Evolutionary conservation across 148 eudicot species (phyloP).

Genomic region (Camellia sinensis): DNA sequence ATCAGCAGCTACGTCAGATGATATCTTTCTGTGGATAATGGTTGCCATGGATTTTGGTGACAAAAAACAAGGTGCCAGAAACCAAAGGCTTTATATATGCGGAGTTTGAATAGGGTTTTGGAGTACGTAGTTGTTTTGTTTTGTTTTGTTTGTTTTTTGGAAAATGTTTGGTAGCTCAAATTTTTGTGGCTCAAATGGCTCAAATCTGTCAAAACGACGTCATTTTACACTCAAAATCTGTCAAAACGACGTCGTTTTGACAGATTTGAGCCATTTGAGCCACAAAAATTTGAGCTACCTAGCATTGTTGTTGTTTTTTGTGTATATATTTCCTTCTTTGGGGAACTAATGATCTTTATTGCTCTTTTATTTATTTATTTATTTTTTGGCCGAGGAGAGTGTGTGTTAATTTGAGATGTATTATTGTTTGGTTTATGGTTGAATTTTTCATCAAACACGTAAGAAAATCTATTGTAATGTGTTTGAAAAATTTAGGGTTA

Average conservation of each 20-base stretch:
- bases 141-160: no score
- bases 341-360: background rate
- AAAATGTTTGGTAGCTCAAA: no score
- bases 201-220: no score
- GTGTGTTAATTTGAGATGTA: no score
- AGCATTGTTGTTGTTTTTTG: no score
- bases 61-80: background rate
- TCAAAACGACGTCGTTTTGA: no score
- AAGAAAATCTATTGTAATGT: background rate
- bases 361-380: background rate
- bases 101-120: background rate
- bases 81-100: background rate
- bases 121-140: conserved; percentile 8
- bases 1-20: conserved; percentile 14
- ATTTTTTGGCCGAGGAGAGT: no score
- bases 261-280: no score
- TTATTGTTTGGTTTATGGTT: background rate
- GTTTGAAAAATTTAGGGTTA: background rate
- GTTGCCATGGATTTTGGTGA: conserved; percentile 9
- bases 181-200: no score
- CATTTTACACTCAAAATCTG: no score
- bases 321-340: background rate
- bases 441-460: no score
- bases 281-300: no score
- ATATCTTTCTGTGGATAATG: conserved; percentile 19